Percentiles rank a stretch among this genome's conserved stretches.
These are phyloP conservation scores for Skeletonema potamos DNA, from an alignment of 108 stramenopile species.

Conservation along the genomic window DNA sequence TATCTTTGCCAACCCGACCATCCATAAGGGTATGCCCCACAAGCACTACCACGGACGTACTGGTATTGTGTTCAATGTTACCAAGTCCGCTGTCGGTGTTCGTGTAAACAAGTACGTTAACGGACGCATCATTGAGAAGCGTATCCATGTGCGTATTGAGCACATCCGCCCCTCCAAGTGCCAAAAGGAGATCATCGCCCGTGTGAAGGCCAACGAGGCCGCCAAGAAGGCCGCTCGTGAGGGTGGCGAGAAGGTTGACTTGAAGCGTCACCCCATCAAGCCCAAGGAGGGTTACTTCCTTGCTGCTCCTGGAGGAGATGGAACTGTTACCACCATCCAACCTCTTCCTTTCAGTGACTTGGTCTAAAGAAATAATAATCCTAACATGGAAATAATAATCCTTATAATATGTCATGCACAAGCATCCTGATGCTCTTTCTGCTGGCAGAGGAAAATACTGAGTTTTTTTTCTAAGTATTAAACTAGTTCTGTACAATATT, in stretches of 20 bases:
- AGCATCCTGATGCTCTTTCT: neutral
- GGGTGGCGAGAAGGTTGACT: slow-evolving; percentile 79
- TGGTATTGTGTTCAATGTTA: slow-evolving; percentile 99
- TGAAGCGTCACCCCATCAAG: slow-evolving; percentile 94
- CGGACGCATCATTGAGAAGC: slow-evolving; percentile 97
- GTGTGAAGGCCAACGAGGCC: slow-evolving; percentile 77
- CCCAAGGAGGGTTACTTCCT: slow-evolving; percentile 96
- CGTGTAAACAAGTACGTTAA: slow-evolving; percentile 98
- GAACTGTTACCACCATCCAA: slow-evolving; percentile 87
- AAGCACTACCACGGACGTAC: slow-evolving; percentile 99
- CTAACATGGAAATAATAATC: slow-evolving; percentile 3
- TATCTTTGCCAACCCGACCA: slow-evolving; percentile 96
- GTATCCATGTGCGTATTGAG: slow-evolving; percentile 98
- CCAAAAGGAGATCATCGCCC: slow-evolving; percentile 91
- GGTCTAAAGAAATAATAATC: slow-evolving; percentile 57
- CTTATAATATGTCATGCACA: slow-evolving; percentile 1
- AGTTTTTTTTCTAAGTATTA: neutral
- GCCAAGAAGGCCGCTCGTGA: slow-evolving; percentile 85
- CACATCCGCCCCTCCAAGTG: slow-evolving; percentile 96
- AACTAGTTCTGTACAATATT: too few relatives aligned
- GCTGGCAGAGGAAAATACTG: slow-evolving; percentile 1
- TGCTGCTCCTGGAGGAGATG: slow-evolving; percentile 67
- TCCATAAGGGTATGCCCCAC: slow-evolving; percentile 99
- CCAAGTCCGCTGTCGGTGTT: slow-evolving; percentile 95
- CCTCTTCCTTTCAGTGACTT: slow-evolving; percentile 92